Evolutionary conservation across 345 rosid genomes (phyloP).

Genomic region (Salix arbutifolia): DNA sequence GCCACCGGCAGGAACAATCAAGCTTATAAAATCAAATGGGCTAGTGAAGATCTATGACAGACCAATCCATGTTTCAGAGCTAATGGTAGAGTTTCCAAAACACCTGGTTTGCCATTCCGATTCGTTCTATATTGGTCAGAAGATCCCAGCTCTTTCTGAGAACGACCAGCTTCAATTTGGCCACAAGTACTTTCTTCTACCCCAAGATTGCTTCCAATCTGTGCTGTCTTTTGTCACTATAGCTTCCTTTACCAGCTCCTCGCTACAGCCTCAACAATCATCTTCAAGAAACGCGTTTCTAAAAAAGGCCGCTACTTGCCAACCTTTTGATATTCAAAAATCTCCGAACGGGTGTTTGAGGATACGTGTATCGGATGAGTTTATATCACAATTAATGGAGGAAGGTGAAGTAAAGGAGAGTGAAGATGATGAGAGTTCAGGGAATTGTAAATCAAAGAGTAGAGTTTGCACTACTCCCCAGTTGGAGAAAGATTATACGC

Average conservation of each 20-base stretch:
- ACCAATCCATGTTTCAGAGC: slow-evolving; percentile 53
- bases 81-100: slow-evolving; percentile 60
- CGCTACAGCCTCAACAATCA: slow-evolving; percentile 11
- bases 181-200: slow-evolving; percentile 73
- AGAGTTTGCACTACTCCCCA: slow-evolving; percentile 63
- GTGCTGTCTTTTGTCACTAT: slow-evolving; percentile 63
- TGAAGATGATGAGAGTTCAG: slow-evolving; percentile 9
- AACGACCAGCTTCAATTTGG: slow-evolving; percentile 69
- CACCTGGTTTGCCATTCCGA: slow-evolving; percentile 78
- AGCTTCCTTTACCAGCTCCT: slow-evolving; percentile 39
- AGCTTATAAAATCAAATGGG: slow-evolving; percentile 69
- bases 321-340: slow-evolving; percentile 62
- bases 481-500: slow-evolving; percentile 59
- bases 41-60: slow-evolving; percentile 49
- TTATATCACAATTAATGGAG: slow-evolving; percentile 57
- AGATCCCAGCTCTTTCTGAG: slow-evolving; percentile 59
- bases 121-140: slow-evolving; percentile 74
- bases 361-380: slow-evolving; percentile 79
- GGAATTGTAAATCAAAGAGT: neutral
- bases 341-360: slow-evolving; percentile 46
- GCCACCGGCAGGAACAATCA: slow-evolving; percentile 25
- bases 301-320: slow-evolving; percentile 29
- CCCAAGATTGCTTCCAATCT: slow-evolving; percentile 58
- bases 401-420: slow-evolving; percentile 20
- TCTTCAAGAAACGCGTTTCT: slow-evolving; percentile 21